Base-by-base conservation (phyloP, 1,284 basidiomycete genomes). In the Trichosporon coremiiforme region DNA sequence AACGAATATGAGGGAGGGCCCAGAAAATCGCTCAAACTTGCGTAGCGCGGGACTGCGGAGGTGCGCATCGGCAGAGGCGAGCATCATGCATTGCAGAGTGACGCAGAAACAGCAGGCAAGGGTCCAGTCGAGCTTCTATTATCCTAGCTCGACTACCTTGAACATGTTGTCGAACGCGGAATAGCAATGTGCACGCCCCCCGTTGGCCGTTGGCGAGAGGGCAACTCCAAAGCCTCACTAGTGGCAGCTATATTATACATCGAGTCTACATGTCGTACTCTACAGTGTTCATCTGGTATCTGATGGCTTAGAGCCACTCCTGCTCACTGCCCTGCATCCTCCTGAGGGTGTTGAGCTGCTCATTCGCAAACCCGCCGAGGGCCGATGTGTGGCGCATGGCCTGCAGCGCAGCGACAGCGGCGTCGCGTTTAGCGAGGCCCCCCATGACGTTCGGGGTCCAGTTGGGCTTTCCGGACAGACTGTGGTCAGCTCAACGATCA, bases 391-490 rank as follows among this genome's bases (percentile, higher is more conserved):
- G 35, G 64, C 65, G 65, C 62, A 72, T 72, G 5, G 66, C 50
- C 9, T 22, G 20, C 2, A 72, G 63, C 12, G 67, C 66, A 8
- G 71, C 68, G 29, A 47, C 68, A 0, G 73, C 70, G 29, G 72
- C 64, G 22, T 76, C 75, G 63, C 71, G 71, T 36, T 70, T 70
- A 0, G 63, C 63, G 35, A 66, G 41, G 20, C 71, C 73, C 8
- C 31, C 29, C 63, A 73, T 50, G 29, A 73, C 31, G 8, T 45
- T 65, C 2, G 71, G 68, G 13, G 65, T 55, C 71, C 70, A 74
- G 31, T 68, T 53, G 6, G 64, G 45, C 15, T 31, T 63, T 13
- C 38, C 41, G 4, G 62, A 36, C 2, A 71, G 55, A 17, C 67
- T 69, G 65, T 7, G 36, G 66, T 70, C 38, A 72, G 70, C 62